Evolutionary conservation across 257 asterid genomes (phyloP).

Genomic region (Henckelia pumila): DNA sequence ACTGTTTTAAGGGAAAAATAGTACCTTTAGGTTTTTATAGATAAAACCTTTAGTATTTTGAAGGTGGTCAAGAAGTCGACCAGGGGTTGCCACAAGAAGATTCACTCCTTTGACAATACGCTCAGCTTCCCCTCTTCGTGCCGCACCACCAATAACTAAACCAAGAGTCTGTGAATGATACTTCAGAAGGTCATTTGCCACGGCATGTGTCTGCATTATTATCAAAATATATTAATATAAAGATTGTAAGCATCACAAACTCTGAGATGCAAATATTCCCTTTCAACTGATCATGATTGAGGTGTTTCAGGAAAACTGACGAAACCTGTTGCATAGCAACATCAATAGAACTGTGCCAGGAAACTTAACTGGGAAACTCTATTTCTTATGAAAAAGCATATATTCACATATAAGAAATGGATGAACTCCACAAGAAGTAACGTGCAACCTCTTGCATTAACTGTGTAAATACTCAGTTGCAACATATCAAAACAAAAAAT

Average conservation of each 20-base stretch:
- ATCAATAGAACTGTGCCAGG: slow-evolving; percentile 5
- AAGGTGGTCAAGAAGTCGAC: slow-evolving; percentile 97
- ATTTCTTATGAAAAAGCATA: background rate
- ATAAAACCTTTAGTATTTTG: slow-evolving; percentile 84
- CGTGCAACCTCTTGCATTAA: background rate
- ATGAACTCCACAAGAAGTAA: background rate
- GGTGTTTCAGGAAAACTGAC: background rate
- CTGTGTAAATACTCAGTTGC: background rate
- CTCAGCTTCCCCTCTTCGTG: slow-evolving; percentile 83
- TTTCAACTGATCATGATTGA: background rate
- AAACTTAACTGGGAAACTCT: background rate
- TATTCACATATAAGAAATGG: background rate
- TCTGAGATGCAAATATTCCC: background rate
- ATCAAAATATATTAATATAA: slow-evolving; percentile 2
- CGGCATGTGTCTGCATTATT: slow-evolving; percentile 77
- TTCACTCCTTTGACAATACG: slow-evolving; percentile 78
- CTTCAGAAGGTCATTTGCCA: slow-evolving; percentile 82
- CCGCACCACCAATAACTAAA: slow-evolving; percentile 72
- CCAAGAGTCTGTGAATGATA: slow-evolving; percentile 89
- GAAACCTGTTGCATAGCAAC: slow-evolving; percentile 14
- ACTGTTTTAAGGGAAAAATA: background rate
- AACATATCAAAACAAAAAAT: slow-evolving; percentile 10
- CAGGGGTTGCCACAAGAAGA: slow-evolving; percentile 84
- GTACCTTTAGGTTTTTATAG: slow-evolving; percentile 77
- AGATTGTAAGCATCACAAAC: slow-evolving; percentile 11